phyloP scores from a whole-genome alignment of 257 asterid species.

The Agastache rugosa region DNA sequence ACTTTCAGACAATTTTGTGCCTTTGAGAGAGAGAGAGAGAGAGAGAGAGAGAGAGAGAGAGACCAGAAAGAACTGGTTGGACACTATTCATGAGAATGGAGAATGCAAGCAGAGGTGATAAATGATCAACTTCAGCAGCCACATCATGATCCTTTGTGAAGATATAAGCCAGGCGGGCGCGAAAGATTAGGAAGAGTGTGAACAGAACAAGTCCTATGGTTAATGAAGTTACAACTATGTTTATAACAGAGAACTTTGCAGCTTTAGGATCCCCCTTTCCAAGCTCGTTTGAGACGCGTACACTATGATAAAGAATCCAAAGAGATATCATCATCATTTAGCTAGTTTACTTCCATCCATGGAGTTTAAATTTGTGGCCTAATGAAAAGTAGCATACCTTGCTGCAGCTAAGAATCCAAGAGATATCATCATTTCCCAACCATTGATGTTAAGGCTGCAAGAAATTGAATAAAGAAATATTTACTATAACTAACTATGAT shows the following conservation, averaged over 20 bases:
- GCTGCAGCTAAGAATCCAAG: slow-evolving; percentile 76
- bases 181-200: slow-evolving; percentile 57
- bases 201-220: slow-evolving; percentile 52
- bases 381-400: slow-evolving; percentile 45
- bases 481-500: not conserved
- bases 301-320: slow-evolving; percentile 40
- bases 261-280: slow-evolving; percentile 71
- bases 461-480: not conserved
- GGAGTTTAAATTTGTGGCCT: too few relatives aligned
- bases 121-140: slow-evolving; percentile 50
- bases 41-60: not conserved
- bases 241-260: slow-evolving; percentile 58
- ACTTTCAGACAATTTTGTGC: not conserved
- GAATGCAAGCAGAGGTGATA: slow-evolving; percentile 69
- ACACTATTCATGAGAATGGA: slow-evolving; percentile 70
- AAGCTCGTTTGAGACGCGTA: slow-evolving; percentile 74
- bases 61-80: slow-evolving; percentile 77
- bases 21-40: not conserved
- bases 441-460: slow-evolving; percentile 70
- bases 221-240: slow-evolving; percentile 55
- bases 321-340: not conserved
- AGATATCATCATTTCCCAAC: slow-evolving; percentile 84
- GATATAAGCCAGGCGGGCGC: slow-evolving; percentile 59
- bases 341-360: too few relatives aligned
- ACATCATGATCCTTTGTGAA: slow-evolving; percentile 56